phyloP scores from a whole-genome alignment of 257 asterid genomes.

The Osmanthus fragrans region DNA sequence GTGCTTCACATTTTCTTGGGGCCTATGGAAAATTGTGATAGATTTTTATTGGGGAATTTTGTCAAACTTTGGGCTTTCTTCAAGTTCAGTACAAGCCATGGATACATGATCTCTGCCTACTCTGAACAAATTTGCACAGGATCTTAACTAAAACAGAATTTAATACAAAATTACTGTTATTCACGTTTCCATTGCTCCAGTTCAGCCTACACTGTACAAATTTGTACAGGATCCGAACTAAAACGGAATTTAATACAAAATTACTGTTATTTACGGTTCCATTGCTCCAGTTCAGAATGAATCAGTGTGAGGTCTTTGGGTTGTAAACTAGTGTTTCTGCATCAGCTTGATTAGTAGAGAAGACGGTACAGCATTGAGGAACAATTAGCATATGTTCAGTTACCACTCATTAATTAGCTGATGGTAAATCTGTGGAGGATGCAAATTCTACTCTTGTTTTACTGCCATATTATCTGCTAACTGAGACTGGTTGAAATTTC shows the following conservation, averaged over 20 bases:
- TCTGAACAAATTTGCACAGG: too few relatives aligned
- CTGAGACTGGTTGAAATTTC: neutral
- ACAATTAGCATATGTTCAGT: slow-evolving; percentile 18
- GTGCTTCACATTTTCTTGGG: neutral
- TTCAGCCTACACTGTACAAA: too few relatives aligned
- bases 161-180: too few relatives aligned
- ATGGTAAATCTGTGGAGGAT: slow-evolving; percentile 11
- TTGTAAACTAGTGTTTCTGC: too few relatives aligned
- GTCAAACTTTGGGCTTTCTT: neutral
- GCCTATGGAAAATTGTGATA: neutral
- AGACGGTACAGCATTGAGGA: slow-evolving; percentile 8
- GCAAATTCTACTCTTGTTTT: neutral
- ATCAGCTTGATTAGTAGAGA: neutral
- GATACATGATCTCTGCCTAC: slow-evolving; percentile 2
- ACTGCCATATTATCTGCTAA: slow-evolving; percentile 4
- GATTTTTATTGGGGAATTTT: slow-evolving; percentile 9
- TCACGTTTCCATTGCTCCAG: too few relatives aligned
- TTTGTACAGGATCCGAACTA: too few relatives aligned
- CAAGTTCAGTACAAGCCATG: neutral
- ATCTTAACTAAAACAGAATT: too few relatives aligned
- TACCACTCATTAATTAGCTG: slow-evolving; percentile 16
- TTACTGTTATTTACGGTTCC: too few relatives aligned
- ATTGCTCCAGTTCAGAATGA: too few relatives aligned
- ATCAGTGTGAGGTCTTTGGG: too few relatives aligned
- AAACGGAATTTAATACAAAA: too few relatives aligned